A percentile compares a stretch with the other conserved stretches of the same genome.
Evolutionary conservation across 2,329 filamentous ascomycete genomes (phyloP).

Genomic region (Pseudocercospora fijiensis): DNA sequence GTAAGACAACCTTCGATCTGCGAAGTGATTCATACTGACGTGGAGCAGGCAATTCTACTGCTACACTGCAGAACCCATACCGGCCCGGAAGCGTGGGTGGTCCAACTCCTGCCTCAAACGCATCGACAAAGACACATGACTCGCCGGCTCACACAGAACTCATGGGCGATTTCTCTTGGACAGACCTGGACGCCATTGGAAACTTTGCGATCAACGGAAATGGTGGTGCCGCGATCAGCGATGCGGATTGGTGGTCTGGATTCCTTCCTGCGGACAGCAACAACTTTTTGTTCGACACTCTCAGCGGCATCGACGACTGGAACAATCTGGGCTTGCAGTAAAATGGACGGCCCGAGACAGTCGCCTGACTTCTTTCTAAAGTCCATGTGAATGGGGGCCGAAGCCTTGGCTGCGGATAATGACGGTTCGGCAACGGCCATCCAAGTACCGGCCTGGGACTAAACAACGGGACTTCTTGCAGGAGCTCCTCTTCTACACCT

Average conservation of each 20-base stretch:
- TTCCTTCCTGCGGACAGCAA: slow-evolving; percentile 40
- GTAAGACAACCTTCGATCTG: not conserved
- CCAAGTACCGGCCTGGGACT: not conserved
- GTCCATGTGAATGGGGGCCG: not conserved
- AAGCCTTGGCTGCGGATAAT: not conserved
- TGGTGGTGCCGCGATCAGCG: slow-evolving; percentile 32
- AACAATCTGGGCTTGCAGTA: slow-evolving; percentile 32
- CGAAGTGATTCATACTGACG: not conserved
- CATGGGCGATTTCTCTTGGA: slow-evolving; percentile 53
- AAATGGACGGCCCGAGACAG: not conserved
- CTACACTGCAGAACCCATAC: slow-evolving; percentile 40
- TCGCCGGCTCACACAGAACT: slow-evolving; percentile 46
- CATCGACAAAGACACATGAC: slow-evolving; percentile 29
- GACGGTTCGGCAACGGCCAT: not conserved
- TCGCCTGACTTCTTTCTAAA: not conserved
- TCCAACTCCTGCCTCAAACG: slow-evolving; percentile 35
- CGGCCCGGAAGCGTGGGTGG: slow-evolving; percentile 41
- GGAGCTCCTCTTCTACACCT: slow-evolving; percentile 2
- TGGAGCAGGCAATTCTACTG: slow-evolving; percentile 23
- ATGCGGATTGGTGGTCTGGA: slow-evolving; percentile 41
- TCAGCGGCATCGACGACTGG: slow-evolving; percentile 38
- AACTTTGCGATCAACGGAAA: slow-evolving; percentile 50
- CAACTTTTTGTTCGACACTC: slow-evolving; percentile 37
- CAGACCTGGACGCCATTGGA: slow-evolving; percentile 49
- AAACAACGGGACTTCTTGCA: slow-evolving; percentile 3